Percentiles rank a stretch among this genome's conserved stretches.
phyloP scores from a whole-genome alignment of 345 rosid species.

The Pelargonium nanum region DNA sequence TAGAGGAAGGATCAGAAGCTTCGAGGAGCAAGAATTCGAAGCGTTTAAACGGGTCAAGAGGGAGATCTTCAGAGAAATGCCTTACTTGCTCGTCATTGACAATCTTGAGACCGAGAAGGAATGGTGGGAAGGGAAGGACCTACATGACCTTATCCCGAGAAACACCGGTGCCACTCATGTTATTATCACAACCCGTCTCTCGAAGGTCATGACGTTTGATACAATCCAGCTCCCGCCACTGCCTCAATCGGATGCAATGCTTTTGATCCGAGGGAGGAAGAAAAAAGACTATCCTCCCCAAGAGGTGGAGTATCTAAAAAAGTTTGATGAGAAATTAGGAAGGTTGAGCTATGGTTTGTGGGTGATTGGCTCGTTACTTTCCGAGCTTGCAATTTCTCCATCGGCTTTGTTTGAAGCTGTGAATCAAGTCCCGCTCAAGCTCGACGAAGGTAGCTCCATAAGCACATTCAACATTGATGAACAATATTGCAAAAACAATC shows the following conservation, averaged over 20 bases:
- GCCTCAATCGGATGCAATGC: conserved; percentile 58
- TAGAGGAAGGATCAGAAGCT: conserved; percentile 60
- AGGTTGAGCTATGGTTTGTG: conserved; percentile 69
- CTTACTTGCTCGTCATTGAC: conserved; percentile 75
- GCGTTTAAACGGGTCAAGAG: conserved; percentile 80
- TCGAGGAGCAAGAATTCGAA: conserved; percentile 79
- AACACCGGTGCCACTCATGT: conserved; percentile 79
- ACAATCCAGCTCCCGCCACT: conserved; percentile 45
- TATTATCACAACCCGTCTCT: conserved; percentile 66
- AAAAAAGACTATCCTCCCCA: conserved; percentile 49
- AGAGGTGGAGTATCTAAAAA: conserved; percentile 53
- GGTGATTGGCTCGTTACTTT: conserved; percentile 61
- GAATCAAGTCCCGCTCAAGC: conserved; percentile 49
- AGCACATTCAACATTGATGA: conserved; percentile 38
- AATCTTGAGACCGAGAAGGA: conserved; percentile 83
- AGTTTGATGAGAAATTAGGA: conserved; percentile 62
- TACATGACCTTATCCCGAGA: conserved; percentile 79
- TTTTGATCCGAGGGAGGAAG: conserved; percentile 54
- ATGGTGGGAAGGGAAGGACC: conserved; percentile 94
- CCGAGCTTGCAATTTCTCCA: conserved; percentile 62
- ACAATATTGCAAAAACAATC: conserved; percentile 60
- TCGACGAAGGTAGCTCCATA: conserved; percentile 28
- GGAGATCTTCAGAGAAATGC: conserved; percentile 77
- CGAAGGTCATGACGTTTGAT: conserved; percentile 73
- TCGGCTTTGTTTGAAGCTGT: conserved; percentile 68